Evolutionary conservation across 495 filamentous ascomycete species (phyloP).

Genomic region (Penicillium psychrofluorescens): DNA sequence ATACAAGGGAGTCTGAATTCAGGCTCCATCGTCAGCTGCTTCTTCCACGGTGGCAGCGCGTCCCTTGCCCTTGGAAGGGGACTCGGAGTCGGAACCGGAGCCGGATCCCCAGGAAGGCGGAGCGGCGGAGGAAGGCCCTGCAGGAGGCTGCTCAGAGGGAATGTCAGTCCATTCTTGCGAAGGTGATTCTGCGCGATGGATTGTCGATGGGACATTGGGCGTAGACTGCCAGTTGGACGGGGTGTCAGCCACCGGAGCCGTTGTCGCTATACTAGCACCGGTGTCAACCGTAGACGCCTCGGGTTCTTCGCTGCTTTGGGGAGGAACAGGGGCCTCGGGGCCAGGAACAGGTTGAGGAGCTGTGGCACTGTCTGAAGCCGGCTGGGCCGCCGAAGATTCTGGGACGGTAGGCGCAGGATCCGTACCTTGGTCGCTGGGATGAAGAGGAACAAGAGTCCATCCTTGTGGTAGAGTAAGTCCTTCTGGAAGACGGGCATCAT

Average conservation of each 20-base stretch:
- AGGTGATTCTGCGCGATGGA: conserved; percentile 17
- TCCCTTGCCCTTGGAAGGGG: conserved; percentile 36
- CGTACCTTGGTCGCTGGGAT: conserved; percentile 32
- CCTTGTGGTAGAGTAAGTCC: conserved; percentile 67
- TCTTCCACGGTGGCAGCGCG: conserved; percentile 44
- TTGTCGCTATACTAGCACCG: not conserved
- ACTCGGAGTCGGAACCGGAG: not conserved
- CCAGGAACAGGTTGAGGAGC: not conserved
- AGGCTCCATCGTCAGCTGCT: conserved; percentile 31
- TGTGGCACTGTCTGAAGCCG: not conserved
- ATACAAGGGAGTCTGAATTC: conserved; percentile 1
- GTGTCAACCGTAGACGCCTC: not conserved
- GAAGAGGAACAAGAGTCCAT: conserved; percentile 67
- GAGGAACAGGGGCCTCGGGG: not conserved
- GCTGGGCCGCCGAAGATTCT: not conserved
- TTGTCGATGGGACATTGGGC: conserved; percentile 3
- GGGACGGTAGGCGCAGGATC: conserved; percentile 6
- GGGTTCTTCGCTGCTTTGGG: not conserved
- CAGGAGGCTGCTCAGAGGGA: conserved; percentile 13
- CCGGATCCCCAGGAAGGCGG: conserved; percentile 8
- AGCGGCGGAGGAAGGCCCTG: conserved; percentile 3
- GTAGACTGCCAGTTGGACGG: conserved; percentile 13
- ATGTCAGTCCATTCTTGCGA: conserved; percentile 35
- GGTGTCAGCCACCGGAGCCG: not conserved
- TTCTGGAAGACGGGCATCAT: conserved; percentile 61